These are phyloP conservation scores for Fusarium oligoseptatum DNA, from an alignment of 2,329 filamentous ascomycete species.

Conservation along the genomic window DNA sequence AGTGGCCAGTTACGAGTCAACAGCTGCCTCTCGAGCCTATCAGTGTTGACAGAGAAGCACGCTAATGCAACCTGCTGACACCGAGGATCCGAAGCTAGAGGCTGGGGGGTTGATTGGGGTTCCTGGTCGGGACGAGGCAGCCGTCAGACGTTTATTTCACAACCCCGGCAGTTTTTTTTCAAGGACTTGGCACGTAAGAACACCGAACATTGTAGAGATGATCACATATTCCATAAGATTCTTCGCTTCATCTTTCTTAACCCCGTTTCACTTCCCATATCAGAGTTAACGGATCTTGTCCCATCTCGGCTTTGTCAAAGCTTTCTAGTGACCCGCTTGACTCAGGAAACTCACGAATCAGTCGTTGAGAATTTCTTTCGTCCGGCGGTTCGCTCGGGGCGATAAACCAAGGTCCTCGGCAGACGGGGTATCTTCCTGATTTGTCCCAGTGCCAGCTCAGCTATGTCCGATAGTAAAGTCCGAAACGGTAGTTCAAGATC, in stretches of 20 bases:
- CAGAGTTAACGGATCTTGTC: background rate
- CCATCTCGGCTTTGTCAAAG: background rate
- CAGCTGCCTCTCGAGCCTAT: background rate
- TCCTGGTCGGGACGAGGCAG: constrained; percentile 8
- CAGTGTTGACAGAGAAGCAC: background rate
- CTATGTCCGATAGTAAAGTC: constrained; percentile 11
- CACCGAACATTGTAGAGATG: background rate
- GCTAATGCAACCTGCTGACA: constrained; percentile 45
- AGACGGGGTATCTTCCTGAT: constrained; percentile 30
- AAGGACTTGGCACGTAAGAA: constrained; percentile 1
- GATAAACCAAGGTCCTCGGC: background rate
- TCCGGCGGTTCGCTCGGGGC: constrained; percentile 9
- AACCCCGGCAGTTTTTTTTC: background rate
- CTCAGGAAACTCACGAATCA: constrained; percentile 4
- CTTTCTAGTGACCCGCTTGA: constrained; percentile 29
- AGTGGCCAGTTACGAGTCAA: background rate
- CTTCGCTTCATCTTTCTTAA: background rate
- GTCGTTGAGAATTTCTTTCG: too few relatives aligned
- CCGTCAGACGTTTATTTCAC: constrained; percentile 34
- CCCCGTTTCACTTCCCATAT: background rate
- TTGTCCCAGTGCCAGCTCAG: background rate
- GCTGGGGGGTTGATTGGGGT: background rate
- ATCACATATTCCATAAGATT: background rate
- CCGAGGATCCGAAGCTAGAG: constrained; percentile 13
- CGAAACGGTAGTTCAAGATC: background rate